phyloP scores from a whole-genome alignment of 257 asterid genomes.

The Fraxinus americana region DNA sequence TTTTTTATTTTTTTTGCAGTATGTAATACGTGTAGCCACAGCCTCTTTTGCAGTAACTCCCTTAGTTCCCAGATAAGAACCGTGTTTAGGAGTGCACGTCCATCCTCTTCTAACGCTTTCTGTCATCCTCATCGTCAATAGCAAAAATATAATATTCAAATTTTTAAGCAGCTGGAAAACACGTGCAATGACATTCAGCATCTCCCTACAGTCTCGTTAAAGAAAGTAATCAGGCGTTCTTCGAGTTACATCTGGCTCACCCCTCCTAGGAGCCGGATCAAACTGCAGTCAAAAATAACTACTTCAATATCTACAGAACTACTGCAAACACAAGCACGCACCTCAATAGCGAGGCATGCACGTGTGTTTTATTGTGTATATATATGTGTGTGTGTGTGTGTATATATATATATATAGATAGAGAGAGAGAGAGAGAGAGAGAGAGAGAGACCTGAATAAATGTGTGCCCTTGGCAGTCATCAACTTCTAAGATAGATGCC shows the following conservation, averaged over 20 bases:
- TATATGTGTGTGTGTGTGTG: too few relatives aligned
- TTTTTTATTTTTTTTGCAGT: constrained; percentile 17
- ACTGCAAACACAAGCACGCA: not conserved
- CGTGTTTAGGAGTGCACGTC: constrained; percentile 22
- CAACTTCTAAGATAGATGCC: too few relatives aligned
- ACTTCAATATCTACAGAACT: not conserved
- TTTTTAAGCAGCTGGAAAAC: constrained; percentile 36
- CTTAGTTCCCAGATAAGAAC: constrained; percentile 9
- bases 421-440: too few relatives aligned
- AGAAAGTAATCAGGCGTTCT: constrained; percentile 87
- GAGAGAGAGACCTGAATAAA: too few relatives aligned
- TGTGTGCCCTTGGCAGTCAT: too few relatives aligned
- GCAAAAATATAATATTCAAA: constrained; percentile 13
- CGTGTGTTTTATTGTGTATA: constrained; percentile 46
- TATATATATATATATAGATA: too few relatives aligned
- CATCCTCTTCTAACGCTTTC: constrained; percentile 2
- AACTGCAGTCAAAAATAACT: constrained; percentile 45
- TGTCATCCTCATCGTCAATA: constrained; percentile 17
- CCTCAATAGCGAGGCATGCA: not conserved
- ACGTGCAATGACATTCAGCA: constrained; percentile 25
- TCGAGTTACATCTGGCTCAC: constrained; percentile 89
- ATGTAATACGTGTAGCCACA: constrained; percentile 1
- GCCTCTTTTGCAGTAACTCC: constrained; percentile 25
- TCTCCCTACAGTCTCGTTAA: constrained; percentile 37
- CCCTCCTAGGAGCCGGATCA: constrained; percentile 92